A percentile compares a stretch with the other conserved stretches of the same genome.
Conservation (phyloP, 2,329 filamentous ascomycete genomes). For the Aspergillus sclerotialis region DNA sequence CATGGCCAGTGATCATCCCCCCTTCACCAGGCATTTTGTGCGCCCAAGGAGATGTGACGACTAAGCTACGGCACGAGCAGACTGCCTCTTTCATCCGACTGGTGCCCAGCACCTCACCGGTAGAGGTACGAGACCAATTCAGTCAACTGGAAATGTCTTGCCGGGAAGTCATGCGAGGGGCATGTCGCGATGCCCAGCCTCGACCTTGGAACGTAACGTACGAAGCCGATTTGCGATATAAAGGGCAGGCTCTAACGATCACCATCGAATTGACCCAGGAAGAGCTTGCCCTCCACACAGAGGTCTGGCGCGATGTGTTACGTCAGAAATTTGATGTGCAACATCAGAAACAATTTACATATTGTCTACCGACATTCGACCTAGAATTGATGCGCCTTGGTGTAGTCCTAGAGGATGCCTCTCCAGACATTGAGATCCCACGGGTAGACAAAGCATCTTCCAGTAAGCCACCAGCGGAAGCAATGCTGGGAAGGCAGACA, state of each 20-base stretch:
- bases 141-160: conserved; percentile 30
- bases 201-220: conserved; percentile 28
- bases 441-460: conserved; percentile 22
- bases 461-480: conserved; percentile 25
- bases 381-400: conserved; percentile 45
- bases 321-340: conserved; percentile 35
- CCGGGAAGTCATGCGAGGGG: conserved; percentile 31
- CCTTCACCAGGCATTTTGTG: conserved; percentile 45
- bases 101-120: conserved; percentile 28
- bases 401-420: conserved; percentile 38
- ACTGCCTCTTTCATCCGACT: conserved; percentile 41
- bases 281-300: conserved; percentile 25
- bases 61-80: conserved; percentile 43
- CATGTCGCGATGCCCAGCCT: conserved; percentile 24
- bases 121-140: conserved; percentile 29
- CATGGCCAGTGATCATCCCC: conserved; percentile 49
- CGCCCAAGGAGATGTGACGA: conserved; percentile 45
- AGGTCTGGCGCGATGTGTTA: conserved; percentile 23
- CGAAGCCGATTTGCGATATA: conserved; percentile 43
- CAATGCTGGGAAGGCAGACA: conserved; percentile 30
- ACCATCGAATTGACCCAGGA: conserved; percentile 27
- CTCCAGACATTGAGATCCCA: conserved; percentile 34
- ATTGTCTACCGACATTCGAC: conserved; percentile 37
- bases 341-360: conserved; percentile 42
- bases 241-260: conserved; percentile 38